Percentiles rank a stretch among this genome's conserved stretches.
Evolutionary conservation across 257 asterid species (phyloP).

Genomic region (Solanum etuberosum): DNA sequence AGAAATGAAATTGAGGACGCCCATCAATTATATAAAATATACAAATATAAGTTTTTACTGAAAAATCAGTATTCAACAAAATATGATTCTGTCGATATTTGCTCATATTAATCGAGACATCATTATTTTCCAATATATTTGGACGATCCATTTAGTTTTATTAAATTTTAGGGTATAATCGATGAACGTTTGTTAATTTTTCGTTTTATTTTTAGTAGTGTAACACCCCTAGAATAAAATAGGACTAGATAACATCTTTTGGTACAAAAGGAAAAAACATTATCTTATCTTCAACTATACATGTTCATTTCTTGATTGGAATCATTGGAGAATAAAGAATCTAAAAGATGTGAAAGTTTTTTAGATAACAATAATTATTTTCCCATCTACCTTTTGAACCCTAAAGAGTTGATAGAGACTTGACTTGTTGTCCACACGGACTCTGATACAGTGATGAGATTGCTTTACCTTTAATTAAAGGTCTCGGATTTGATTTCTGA

Average conservation of each 20-base stretch:
- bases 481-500: rapidly evolving
- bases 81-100: neutral
- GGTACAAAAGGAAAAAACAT: neutral
- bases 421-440: neutral
- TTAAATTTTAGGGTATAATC: neutral
- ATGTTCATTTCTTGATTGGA: neutral
- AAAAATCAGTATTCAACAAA: too few species aligned
- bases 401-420: neutral
- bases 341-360: neutral
- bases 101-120: neutral
- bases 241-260: neutral
- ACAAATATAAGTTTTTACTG: too few species aligned
- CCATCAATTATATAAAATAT: too few species aligned
- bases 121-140: too few species aligned
- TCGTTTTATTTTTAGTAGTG: neutral
- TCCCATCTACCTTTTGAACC: neutral
- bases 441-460: neutral
- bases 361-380: neutral
- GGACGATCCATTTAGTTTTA: neutral
- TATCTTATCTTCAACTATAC: neutral
- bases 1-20: too few species aligned
- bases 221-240: neutral
- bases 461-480: rapidly evolving
- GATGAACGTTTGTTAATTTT: neutral
- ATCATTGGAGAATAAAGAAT: neutral